Base-by-base conservation (phyloP, 371 early-diverging fungal species). In the Batkoa obscura region DNA sequence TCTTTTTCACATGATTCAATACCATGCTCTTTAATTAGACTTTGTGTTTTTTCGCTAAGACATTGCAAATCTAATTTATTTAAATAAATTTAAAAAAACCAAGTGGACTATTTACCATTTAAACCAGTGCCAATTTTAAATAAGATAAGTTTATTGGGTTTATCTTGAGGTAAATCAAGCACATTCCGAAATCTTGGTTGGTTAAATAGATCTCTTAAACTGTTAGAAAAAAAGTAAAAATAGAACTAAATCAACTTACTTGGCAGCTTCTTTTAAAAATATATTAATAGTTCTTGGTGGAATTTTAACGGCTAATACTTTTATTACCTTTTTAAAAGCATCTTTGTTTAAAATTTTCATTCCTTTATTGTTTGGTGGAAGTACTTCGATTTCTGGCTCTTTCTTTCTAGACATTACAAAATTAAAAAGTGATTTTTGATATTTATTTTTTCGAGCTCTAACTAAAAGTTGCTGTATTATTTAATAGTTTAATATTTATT, bases 131-230 rank as follows among this genome's bases (percentile, higher is more conserved):
- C 70, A 3, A 69, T 62, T 47, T 68, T 72, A 31, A 87, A 63
- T 10, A 89, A 64, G 1, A 88, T 62, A 12, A 83, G 59, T 64
- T 77, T 83, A 36, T 69, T 68, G 9, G 72, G 70, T 55, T 67
- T 76, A 32, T 70, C 73, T 12, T 67, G 63, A 0, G 68, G 66
- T 62, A 77, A 81, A 33, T 73, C 69, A 2, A 78, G 68, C 0
- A 86, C 83, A 60, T 83, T 87, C 55, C 78, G 73, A 52, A 81
- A 58, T 64, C 78, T 73, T 36, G 86, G 86, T 43, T 76, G 72
- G 47, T 81, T 74, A 39, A 89, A 66, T 41, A 89, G 59, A 55
- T 83, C 78, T 36, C 43, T 15, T 33, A 31, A 42, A 36, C 10
- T 17, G 2, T 8, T 8, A 23, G n/a, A 12, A 23, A 41, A n/a